phyloP scores from a whole-genome alignment of 129 eudicot species.

The Artemisia argyi region DNA sequence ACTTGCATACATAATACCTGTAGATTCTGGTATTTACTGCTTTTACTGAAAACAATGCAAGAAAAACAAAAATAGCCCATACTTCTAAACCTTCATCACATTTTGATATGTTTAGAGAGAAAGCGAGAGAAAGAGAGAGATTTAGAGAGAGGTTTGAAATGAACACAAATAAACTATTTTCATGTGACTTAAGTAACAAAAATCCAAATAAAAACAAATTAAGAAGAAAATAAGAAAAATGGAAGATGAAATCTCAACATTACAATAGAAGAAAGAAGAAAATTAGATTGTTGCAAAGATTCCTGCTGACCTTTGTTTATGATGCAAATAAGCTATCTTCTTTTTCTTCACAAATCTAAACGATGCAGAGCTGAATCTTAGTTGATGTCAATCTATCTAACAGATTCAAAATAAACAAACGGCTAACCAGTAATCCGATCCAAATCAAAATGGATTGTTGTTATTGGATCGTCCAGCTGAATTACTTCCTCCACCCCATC shows the following conservation, averaged over 20 bases:
- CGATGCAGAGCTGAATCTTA: not conserved
- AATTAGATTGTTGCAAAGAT: constrained; percentile 13
- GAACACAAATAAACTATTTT: constrained; percentile 26
- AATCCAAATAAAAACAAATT: not conserved
- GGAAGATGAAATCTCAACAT: constrained; percentile 14
- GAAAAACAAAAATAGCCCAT: constrained; percentile 7
- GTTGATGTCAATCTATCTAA: constrained; percentile 11
- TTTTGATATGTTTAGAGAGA: constrained; percentile 16
- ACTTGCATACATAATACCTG: not conserved
- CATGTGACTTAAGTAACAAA: not conserved
- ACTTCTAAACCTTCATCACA: constrained; percentile 22
- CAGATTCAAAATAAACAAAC: constrained; percentile 23
- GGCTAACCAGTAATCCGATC: not conserved
- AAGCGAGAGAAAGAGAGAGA: constrained; percentile 10
- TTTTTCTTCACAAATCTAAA: not conserved
- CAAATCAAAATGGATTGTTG: constrained; percentile 25
- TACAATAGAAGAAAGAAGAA: constrained; percentile 22
- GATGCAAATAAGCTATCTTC: constrained; percentile 7
- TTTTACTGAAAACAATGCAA: constrained; percentile 39
- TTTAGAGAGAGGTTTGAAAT: constrained; percentile 10
- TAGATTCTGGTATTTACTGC: constrained; percentile 30
- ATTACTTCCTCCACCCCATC: constrained; percentile 39
- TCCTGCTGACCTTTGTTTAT: constrained; percentile 27
- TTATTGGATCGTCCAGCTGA: constrained; percentile 32
- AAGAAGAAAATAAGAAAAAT: not conserved